These are phyloP conservation scores for Salvia sclarea DNA, from an alignment of 305 asterid genomes.

Conservation along the genomic window DNA sequence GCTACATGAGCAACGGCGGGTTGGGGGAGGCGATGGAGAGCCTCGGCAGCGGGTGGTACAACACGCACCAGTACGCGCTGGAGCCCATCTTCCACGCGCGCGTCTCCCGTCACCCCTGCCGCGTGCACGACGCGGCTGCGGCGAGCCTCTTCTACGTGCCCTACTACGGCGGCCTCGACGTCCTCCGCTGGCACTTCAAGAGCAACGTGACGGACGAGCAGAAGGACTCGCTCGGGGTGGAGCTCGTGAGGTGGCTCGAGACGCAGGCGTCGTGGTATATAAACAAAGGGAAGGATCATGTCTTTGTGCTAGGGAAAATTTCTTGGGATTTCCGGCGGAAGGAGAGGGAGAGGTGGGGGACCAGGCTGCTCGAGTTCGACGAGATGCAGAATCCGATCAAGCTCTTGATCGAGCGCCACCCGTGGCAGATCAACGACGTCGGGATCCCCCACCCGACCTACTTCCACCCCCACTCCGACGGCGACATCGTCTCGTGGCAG, in stretches of 20 bases:
- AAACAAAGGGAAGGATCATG: constrained; percentile 67
- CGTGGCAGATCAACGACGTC: constrained; percentile 62
- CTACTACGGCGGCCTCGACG: constrained; percentile 68
- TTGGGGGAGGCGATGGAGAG: constrained; percentile 50
- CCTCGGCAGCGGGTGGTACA: constrained; percentile 59
- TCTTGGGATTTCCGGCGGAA: constrained; percentile 68
- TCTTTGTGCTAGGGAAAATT: constrained; percentile 66
- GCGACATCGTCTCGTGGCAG: constrained; percentile 64
- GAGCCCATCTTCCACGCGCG: constrained; percentile 69
- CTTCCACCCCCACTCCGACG: constrained; percentile 69
- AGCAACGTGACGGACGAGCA: constrained; percentile 46
- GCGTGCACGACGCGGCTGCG: constrained; percentile 45
- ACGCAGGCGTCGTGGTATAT: constrained; percentile 50
- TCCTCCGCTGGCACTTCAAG: constrained; percentile 77
- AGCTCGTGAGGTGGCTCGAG: constrained; percentile 59
- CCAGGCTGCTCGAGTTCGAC: constrained; percentile 55
- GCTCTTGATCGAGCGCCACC: constrained; percentile 65
- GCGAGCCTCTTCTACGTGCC: constrained; percentile 73
- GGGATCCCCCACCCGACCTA: constrained; percentile 73
- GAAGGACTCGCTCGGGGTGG: constrained; percentile 53
- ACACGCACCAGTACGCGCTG: constrained; percentile 69
- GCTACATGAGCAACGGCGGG: constrained; percentile 47
- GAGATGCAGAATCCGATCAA: constrained; percentile 74
- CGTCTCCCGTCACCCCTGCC: constrained; percentile 60
- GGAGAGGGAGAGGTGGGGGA: constrained; percentile 53